These are phyloP conservation scores for Penicillium cataractarum DNA, from an alignment of 495 filamentous ascomycete species.

Conservation along the genomic window DNA sequence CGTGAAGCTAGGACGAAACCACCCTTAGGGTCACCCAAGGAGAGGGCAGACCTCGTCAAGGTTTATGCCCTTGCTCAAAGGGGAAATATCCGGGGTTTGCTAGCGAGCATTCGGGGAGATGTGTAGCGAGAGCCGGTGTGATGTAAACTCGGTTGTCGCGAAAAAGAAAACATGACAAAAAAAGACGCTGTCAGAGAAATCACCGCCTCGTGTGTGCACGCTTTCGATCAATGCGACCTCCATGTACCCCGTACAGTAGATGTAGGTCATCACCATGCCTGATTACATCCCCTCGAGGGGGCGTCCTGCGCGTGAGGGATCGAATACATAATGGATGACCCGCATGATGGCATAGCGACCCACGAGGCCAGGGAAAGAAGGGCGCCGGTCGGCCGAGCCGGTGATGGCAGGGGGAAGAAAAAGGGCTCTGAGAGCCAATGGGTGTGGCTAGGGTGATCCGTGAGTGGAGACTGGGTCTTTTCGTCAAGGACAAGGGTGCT, in stretches of 20 bases:
- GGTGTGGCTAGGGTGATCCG: neutral
- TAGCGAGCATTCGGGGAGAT: conserved; percentile 6
- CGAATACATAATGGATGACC: conserved; percentile 8
- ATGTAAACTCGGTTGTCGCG: neutral
- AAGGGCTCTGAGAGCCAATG: conserved; percentile 4
- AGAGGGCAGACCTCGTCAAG: conserved; percentile 1
- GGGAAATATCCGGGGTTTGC: conserved; percentile 11
- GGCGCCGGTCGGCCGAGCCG: conserved; percentile 12
- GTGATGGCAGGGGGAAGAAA: conserved; percentile 7
- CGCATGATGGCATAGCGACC: conserved; percentile 20
- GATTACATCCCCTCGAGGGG: conserved; percentile 5
- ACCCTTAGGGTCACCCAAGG: neutral
- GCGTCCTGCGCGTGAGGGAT: conserved; percentile 11
- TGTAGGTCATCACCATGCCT: neutral
- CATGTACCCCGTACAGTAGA: neutral
- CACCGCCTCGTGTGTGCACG: conserved; percentile 9
- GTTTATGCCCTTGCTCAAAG: conserved; percentile 14
- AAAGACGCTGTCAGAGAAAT: neutral
- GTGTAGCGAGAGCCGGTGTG: conserved; percentile 19
- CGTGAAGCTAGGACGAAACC: neutral
- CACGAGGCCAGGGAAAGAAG: conserved; percentile 9
- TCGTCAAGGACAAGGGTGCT: neutral
- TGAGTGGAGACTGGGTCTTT: neutral
- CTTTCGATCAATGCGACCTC: neutral
- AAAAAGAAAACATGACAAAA: neutral